Base-by-base conservation (phyloP, 2,329 filamentous ascomycete genomes). In the Delphinella strobiligena region DNA sequence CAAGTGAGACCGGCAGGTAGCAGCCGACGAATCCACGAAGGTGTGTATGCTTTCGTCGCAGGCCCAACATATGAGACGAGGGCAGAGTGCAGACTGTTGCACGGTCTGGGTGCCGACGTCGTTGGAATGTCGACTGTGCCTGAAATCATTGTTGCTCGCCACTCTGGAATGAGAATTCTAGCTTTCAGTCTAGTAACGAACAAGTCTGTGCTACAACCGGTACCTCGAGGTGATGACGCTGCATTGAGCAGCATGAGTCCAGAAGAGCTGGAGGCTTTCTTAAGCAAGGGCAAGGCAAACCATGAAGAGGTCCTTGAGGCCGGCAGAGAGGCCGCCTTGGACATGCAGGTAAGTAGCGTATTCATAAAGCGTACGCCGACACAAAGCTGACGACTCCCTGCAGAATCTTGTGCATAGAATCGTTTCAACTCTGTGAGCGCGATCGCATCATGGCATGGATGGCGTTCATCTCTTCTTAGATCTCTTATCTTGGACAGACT, bases 81-180 rank as follows among this genome's bases (percentile, higher is more conserved):
- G 44, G 75, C 75, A 1, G 76, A 80, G 53, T 79, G 75, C 51
- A 68, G 75, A 14, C 70, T 80, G 68, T 62, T 81, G 43, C 65
- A 66, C 30, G 62, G 62, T 35, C 57, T 80, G 5, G 76, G 78
- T 5, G 76, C 75, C n/a, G 77, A 81, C 51, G 61, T 80, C n/a
- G 77, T 81, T 2, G 77, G 77, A 11, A 81, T 82, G 78, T 79
- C 74, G 22, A 81, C 78, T 1, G 75, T 81, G 19, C 78, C 78
- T 5, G 78, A 82, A 52, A 77, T 80, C 38, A 69, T 81, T 36
- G 74, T 77, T 12, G 77, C 77, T 22, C 66, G 78, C 46, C 78
- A 82, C 54, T 69, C 66, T 39, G 73, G 71, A n/a, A 68, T 81
- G 49, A 63, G 70, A 19, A 72, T 82, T 5, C 60, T 81, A 29